Base-by-base conservation (phyloP, 208 protist species). In the Herpetomonas samuelpessoai region DNA sequence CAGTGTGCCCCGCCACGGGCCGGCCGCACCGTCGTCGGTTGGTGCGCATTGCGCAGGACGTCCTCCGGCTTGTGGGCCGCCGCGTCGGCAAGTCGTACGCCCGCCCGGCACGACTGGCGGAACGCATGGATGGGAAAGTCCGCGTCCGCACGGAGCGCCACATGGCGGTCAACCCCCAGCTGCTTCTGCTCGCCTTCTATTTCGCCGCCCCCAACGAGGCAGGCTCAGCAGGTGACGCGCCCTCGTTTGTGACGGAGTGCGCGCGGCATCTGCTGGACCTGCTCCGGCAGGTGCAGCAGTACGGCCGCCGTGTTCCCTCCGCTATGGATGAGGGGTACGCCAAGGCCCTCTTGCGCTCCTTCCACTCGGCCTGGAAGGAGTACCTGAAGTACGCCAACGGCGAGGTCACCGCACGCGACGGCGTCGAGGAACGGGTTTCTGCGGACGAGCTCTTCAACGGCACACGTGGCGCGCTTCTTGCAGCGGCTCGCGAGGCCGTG, bases 101-200 rank as follows among this genome's bases (percentile, higher is more conserved):
- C 22, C 80, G 84, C 1, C 72, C 75, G 12, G 79, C 84, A 24
- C 65, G 62, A 27, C 65, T 88, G 19, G 61, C 78, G 47, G 54
- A 79, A 29, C 82, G 75, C 24, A 73, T 84, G 44, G 73, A 76
- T 39, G 84, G 84, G 39, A 68, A 82, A 46, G 71, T 80, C 53
- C 75, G 75, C 30, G 66, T 88, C 38, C 81, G 81, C 65, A 79
- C 71, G 1, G 65, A 78, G 45, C 81, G 86, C 12, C 77, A 79
- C 35, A 68, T 88, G 22, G 66, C 63, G 19, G 77, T 86, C 69
- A 88, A 86, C 41, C 86, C 86, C 28, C 86, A 89, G 46, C 71
- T 79, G 29, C 77, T 92, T 47, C 74, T 92, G 14, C 72, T 92
- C 24, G 57, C 75, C 25, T 89, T 84, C 52, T 88, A 89, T 59